Conservation (phyloP, 345 rosid genomes). For the Salix brachista region DNA sequence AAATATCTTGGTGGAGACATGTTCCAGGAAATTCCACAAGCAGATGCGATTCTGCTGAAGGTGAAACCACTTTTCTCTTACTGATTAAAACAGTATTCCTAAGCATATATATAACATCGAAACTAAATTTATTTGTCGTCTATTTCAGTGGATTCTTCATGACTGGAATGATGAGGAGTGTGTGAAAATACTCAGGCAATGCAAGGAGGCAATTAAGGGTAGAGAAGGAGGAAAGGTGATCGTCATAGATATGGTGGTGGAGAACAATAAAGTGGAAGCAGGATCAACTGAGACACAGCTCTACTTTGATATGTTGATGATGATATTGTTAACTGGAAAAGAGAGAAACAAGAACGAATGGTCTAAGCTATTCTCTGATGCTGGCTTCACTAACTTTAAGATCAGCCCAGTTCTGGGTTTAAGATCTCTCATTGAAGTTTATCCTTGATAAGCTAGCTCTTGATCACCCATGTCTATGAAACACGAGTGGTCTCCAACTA, state of each 20-base stretch:
- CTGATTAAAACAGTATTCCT: not conserved
- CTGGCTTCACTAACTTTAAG: conserved; percentile 22
- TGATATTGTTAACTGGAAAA: conserved; percentile 1
- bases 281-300: conserved; percentile 13
- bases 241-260: conserved; percentile 1
- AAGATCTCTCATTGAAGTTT: conserved; percentile 25
- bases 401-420: conserved; percentile 8
- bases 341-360: conserved; percentile 23
- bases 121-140: too few relatives aligned
- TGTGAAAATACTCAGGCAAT: not conserved
- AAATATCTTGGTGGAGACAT: conserved; percentile 6
- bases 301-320: conserved; percentile 25
- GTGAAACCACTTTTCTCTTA: not conserved
- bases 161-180: conserved; percentile 12
- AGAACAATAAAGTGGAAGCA: not conserved
- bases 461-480: too few relatives aligned
- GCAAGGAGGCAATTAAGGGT: conserved; percentile 5
- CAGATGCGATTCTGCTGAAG: conserved; percentile 5
- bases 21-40: conserved; percentile 2
- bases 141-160: conserved; percentile 6
- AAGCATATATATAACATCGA: not conserved
- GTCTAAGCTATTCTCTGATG: conserved; percentile 24
- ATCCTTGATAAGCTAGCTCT: conserved; percentile 6
- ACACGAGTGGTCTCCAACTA: too few relatives aligned
- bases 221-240: conserved; percentile 9